Percentiles rank a stretch among this genome's conserved stretches.
Evolutionary conservation across 805 yeast species (phyloP).

Genomic region (Lipomyces kockii): DNA sequence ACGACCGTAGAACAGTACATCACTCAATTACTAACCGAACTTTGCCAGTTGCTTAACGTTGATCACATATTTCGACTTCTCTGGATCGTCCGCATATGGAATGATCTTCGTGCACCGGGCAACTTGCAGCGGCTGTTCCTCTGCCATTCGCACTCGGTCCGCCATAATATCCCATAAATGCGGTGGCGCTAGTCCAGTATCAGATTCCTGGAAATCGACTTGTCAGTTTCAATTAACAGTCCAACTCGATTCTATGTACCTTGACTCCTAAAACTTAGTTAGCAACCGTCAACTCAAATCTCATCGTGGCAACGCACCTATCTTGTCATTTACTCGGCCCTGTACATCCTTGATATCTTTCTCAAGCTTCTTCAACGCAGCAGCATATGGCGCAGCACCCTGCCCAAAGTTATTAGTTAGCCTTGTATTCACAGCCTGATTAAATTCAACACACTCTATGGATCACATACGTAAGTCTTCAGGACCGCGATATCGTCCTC

Average conservation of each 20-base stretch:
- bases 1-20: neutral
- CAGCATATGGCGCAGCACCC: conserved; percentile 96
- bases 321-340: conserved; percentile 86
- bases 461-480: conserved; percentile 70
- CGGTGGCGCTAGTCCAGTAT: conserved; percentile 97
- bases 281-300: neutral
- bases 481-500: conserved; percentile 98
- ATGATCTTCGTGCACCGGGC: conserved; percentile 98
- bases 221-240: neutral
- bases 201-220: conserved; percentile 68
- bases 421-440: neutral
- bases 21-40: conserved; percentile 50
- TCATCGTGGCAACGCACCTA: conserved; percentile 55
- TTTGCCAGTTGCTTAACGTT: conserved; percentile 98
- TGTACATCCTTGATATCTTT: conserved; percentile 85
- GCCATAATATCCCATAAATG: conserved; percentile 98
- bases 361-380: conserved; percentile 77
- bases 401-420: neutral
- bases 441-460: neutral
- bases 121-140: conserved; percentile 95
- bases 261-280: conserved; percentile 29
- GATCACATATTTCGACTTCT: conserved; percentile 89
- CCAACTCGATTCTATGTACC: conserved; percentile 5
- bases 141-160: conserved; percentile 88
- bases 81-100: conserved; percentile 60